A percentile compares a stretch with the other conserved stretches of the same genome.
Conservation (phyloP, 169 alveolate genomes). For the Babesia bigemina region DNA sequence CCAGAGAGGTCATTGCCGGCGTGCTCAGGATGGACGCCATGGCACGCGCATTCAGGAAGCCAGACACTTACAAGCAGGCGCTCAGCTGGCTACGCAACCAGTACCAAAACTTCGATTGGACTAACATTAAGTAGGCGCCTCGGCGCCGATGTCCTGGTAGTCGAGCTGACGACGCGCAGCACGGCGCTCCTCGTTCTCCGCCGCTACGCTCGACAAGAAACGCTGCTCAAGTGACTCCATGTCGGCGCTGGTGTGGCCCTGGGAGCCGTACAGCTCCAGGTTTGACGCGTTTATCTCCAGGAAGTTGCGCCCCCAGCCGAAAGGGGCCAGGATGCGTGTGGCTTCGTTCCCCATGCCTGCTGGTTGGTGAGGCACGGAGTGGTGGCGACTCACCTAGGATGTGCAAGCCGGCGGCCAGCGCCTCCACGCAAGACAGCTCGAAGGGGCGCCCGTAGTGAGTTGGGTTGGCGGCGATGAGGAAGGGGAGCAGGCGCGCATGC, state of each 20-base stretch:
- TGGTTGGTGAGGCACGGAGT: neutral
- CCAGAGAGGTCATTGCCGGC: conserved; percentile 56
- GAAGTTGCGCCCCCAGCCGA: conserved; percentile 89
- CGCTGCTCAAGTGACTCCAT: conserved; percentile 58
- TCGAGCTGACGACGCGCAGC: conserved; percentile 15
- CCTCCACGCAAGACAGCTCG: conserved; percentile 94
- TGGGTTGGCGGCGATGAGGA: conserved; percentile 92
- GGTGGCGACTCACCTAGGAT: conserved; percentile 77
- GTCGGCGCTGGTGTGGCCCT: conserved; percentile 60
- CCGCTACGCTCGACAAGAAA: conserved; percentile 15
- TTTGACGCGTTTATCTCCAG: conserved; percentile 81
- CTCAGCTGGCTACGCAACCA: conserved; percentile 30
- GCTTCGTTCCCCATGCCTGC: conserved; percentile 77
- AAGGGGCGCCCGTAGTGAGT: conserved; percentile 93
- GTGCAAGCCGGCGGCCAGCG: conserved; percentile 91
- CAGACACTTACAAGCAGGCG: conserved; percentile 36
- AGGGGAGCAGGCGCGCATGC: conserved; percentile 82
- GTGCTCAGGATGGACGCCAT: conserved; percentile 47
- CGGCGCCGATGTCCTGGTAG: conserved; percentile 59
- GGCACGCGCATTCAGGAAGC: conserved; percentile 46
- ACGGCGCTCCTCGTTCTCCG: conserved; percentile 34
- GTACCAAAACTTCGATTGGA: conserved; percentile 58
- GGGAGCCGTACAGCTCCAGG: conserved; percentile 73
- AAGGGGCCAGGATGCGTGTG: conserved; percentile 76
- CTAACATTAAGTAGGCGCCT: conserved; percentile 4